phyloP scores from a whole-genome alignment of 1,284 basidiomycete species.

The Kwoniella shivajii region DNA sequence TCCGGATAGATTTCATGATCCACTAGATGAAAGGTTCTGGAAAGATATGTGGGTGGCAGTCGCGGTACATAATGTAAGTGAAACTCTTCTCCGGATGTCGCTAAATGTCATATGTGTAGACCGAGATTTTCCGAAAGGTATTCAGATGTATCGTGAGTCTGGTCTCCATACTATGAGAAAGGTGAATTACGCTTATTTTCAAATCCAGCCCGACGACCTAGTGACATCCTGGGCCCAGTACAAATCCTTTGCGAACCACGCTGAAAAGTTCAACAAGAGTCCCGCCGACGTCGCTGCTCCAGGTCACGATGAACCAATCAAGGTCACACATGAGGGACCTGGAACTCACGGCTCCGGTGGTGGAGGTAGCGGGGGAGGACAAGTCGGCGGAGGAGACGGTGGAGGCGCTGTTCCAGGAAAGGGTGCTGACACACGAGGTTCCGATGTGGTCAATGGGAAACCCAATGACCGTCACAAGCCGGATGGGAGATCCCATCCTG shows the following conservation, averaged over 20 bases:
- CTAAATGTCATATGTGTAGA: constrained; percentile 59
- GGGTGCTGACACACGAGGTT: constrained; percentile 6
- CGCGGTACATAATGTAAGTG: constrained; percentile 79
- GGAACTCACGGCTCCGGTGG: constrained; percentile 55
- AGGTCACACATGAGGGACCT: constrained; percentile 43
- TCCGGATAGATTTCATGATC: constrained; percentile 80
- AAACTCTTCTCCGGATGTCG: neutral
- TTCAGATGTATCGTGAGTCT: constrained; percentile 70
- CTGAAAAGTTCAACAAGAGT: constrained; percentile 65
- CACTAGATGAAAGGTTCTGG: constrained; percentile 82
- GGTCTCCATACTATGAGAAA: neutral
- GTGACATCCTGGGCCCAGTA: constrained; percentile 94
- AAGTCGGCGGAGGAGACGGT: constrained; percentile 26
- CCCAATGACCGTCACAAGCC: constrained; percentile 9
- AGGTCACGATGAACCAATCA: constrained; percentile 40
- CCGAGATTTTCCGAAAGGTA: constrained; percentile 89
- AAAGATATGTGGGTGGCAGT: constrained; percentile 82
- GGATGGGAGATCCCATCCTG: neutral
- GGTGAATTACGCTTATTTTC: constrained; percentile 1
- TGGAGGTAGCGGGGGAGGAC: constrained; percentile 53
- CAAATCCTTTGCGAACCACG: constrained; percentile 74
- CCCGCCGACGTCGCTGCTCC: constrained; percentile 46
- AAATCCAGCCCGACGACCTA: constrained; percentile 71
- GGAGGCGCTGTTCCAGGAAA: neutral
- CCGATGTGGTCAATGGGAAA: constrained; percentile 30